Evolutionary conservation across 225 moss, liverwort and hornwort genomes (phyloP), one percentile per base, ranked within the genome.

Genomic region (Thuidium tamariscinum): DNA sequence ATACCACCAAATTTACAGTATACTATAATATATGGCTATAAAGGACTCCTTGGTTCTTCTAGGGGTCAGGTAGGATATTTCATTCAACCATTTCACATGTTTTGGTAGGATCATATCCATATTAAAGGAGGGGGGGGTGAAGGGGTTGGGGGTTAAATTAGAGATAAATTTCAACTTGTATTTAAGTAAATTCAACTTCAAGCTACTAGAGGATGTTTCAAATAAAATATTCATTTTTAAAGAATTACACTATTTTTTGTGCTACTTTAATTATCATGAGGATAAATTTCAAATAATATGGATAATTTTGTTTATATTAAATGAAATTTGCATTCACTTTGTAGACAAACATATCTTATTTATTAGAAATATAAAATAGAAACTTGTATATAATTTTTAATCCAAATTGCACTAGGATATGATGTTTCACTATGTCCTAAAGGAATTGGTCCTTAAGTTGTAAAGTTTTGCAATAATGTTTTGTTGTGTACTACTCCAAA

Each of bases 401-500:
- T 11, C 7, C 6, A 29, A 30, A 72, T 30, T 46, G 30, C 1
- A 48, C 29, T 19, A 48, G 4, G 3, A 48, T 44, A 18, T 46
- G 2, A 10, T 30, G 2, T 30, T 72, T 30, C 7, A 72, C 6
- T 72, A 2, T 46, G 2, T 48, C 6, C 2, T 11, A 19, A 73
- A 46, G 19, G 9, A 71, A 27, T 29, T 6, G 10, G 11, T 48
- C 30, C 7, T 30, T 6, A 6, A 18, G 4, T 1, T 0, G 0
- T 11, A 48, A 48, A 48, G 12, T 30, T 73, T 0, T 18, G 1
- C 32, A 32, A 48, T 5, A 30, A 48, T 49, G 1, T 12, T 73
- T 48, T 48, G 6, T 0, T 0, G 0, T 0, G 19, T 30, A 73
- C 7, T 2, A 73, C 4, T 20, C 32, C 11, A 7, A 32, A 11